Conservation (phyloP, 1,284 basidiomycete genomes). For the Microbotryomycetes sp. region DNA sequence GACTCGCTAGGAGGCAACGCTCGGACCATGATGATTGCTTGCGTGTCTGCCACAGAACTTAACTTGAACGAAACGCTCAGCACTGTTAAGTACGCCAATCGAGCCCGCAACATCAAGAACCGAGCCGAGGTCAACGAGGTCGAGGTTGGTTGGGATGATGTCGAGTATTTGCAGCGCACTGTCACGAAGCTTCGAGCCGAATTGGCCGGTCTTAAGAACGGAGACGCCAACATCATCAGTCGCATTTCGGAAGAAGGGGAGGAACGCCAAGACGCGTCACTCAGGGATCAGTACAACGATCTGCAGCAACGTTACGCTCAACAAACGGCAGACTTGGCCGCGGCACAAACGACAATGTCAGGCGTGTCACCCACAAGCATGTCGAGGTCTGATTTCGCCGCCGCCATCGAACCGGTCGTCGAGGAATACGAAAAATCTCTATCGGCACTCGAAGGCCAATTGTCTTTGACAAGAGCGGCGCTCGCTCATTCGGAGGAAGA, state of each 20-base stretch:
- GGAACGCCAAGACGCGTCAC: constrained; percentile 58
- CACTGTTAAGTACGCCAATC: constrained; percentile 96
- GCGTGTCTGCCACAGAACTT: constrained; percentile 91
- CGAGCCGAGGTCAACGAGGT: constrained; percentile 83
- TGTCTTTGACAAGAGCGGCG: constrained; percentile 81
- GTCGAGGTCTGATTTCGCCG: constrained; percentile 63
- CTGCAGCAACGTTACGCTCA: constrained; percentile 75
- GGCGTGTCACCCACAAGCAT: constrained; percentile 12
- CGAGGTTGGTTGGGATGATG: constrained; percentile 97
- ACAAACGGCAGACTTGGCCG: constrained; percentile 76
- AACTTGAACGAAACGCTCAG: constrained; percentile 93
- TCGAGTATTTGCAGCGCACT: constrained; percentile 88
- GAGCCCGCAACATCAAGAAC: constrained; percentile 96
- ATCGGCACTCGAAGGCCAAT: constrained; percentile 86
- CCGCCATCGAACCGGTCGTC: constrained; percentile 95
- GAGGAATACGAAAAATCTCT: constrained; percentile 99
- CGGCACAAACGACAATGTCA: constrained; percentile 35
- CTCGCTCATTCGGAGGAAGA: constrained; percentile 83
- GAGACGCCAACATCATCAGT: constrained; percentile 11
- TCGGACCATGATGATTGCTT: constrained; percentile 97
- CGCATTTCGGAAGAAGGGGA: constrained; percentile 20
- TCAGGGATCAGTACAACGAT: constrained; percentile 54
- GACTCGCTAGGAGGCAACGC: constrained; percentile 98
- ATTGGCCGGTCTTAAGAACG: constrained; percentile 49
- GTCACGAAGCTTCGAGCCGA: constrained; percentile 80